phyloP scores from a whole-genome alignment of 208 protist genomes.

The Crithidia expoeki region DNA sequence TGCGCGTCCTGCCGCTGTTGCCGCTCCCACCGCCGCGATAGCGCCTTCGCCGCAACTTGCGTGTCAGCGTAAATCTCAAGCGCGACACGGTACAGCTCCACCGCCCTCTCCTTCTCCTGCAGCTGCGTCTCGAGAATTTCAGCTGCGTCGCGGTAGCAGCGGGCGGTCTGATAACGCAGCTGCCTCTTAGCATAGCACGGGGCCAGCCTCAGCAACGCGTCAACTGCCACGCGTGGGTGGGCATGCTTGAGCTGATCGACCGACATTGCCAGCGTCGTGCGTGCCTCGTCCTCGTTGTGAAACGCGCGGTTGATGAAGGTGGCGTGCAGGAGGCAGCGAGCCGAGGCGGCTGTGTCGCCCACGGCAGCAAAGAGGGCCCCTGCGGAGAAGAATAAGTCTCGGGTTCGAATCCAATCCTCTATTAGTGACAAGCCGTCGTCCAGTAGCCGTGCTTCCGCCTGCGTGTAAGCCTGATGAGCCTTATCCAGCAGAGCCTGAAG shows the following conservation, averaged over 20 bases:
- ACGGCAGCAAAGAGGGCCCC: constrained; percentile 62
- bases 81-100: constrained; percentile 56
- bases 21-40: constrained; percentile 18
- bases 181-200: constrained; percentile 38
- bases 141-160: constrained; percentile 69
- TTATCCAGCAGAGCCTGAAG: constrained; percentile 34
- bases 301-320: constrained; percentile 76
- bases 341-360: constrained; percentile 47
- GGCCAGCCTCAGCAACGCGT: constrained; percentile 52
- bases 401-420: constrained; percentile 61
- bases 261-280: constrained; percentile 44
- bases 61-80: constrained; percentile 54
- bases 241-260: constrained; percentile 61
- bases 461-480: constrained; percentile 34
- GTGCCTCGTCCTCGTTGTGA: constrained; percentile 56
- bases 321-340: constrained; percentile 64
- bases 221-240: constrained; percentile 59
- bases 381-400: constrained; percentile 71
- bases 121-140: constrained; percentile 57
- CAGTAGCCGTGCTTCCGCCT: constrained; percentile 47
- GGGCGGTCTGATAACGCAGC: constrained; percentile 63
- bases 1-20: constrained; percentile 7
- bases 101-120: constrained; percentile 39
- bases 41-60: background rate
- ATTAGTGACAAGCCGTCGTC: constrained; percentile 60